Evolutionary conservation across 805 yeast species (phyloP), one percentile per base, ranked within the genome.

Genomic region (Suhomyces faveliae): DNA sequence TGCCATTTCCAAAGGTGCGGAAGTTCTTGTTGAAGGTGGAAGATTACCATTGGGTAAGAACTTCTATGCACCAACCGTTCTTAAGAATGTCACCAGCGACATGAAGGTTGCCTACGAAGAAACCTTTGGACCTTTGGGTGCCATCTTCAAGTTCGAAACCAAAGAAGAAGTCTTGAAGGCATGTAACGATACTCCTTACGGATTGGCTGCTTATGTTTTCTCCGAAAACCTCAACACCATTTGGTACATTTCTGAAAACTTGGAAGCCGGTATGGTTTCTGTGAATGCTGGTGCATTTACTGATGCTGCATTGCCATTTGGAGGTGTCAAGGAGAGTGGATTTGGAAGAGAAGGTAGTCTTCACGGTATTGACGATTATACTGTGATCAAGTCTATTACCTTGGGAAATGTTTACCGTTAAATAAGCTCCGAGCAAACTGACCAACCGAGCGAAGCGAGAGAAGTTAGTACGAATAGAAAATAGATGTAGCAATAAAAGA

Each of bases 311-410:
- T 57, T 81, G 41, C 86, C 87, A 52, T 71, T 71, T 55, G 76
- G 89, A 27, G 89, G 89, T 47, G 70, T 83, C 42, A 80, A 81
- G 54, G 81, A 81, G 56, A 78, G 85, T 21, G 89, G 89, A 0
- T 82, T 81, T 60, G 89, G 89, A 27, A 77, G 87, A 64, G 89
- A 84, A 63, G 87, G 87, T 13, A 78, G 85, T 1, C 63, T 76
- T 46, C 74, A 74, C 56, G 89, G 88, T 30, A 62, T 84, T 51
- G 85, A 81, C 27, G 87, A 83, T 60, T 81, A 80, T 59, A 70
- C 77, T 33, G 75, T 76, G 13, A 65, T 79, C 45, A 81, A 81
- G 60, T 68, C 82, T 8, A 68, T 80, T 35, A 76, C 74, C 22
- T 67, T 79, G 30, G 84, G 84, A 42, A 69, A 73, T 49, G 69